Base-by-base conservation (phyloP, 257 asterid genomes). In the Solanum verrucosum region DNA sequence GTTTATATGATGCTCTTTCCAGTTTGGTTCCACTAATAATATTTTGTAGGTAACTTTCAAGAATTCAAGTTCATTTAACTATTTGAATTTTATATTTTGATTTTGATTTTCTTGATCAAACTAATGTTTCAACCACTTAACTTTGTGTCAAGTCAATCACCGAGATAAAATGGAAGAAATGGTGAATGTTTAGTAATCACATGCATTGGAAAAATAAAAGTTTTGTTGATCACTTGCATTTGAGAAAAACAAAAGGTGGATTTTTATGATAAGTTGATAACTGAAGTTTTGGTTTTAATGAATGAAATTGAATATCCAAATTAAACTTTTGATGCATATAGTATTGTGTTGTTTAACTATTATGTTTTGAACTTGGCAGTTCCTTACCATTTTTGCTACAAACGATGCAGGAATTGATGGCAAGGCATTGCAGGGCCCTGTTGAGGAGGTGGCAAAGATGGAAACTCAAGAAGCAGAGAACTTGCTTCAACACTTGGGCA, bases 381-480 rank as follows among this genome's bases (percentile, higher is more conserved):
- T 71, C 84, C 74, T 85, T 4, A 82, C 83, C 38, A 38, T 67
- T 83, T 52, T 6, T 23, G 46, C 49, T 40, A 15, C 15, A 34
- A 49, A 14, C 8, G 79, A 75, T 90, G 91, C 88, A 93, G 96
- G 91, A 60, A 77, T 86, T 35, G 91, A 89, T 74, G 93, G 90
- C 56, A 89, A 91, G 87, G 90, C 92, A 78, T 56, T 93, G 86
- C 93, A 90, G 25, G 98, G 95, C 23, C 98, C 98, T 14, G 93
- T 95, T 87, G 94, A 95, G 92, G 94, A 94, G 89, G 98, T 94
- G 86, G 98, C 98, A 7, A 91, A 92, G 87, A 85, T 91, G 72
- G 96, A 95, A 92, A 93, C 98, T 90, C 94, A 91, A 90, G 96
- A 93, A 88, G 98, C 98, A 7, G 93, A 92, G 89, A 90, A 89